Conservation (phyloP, 768 basidiomycete species). For the Russula olivacea region DNA sequence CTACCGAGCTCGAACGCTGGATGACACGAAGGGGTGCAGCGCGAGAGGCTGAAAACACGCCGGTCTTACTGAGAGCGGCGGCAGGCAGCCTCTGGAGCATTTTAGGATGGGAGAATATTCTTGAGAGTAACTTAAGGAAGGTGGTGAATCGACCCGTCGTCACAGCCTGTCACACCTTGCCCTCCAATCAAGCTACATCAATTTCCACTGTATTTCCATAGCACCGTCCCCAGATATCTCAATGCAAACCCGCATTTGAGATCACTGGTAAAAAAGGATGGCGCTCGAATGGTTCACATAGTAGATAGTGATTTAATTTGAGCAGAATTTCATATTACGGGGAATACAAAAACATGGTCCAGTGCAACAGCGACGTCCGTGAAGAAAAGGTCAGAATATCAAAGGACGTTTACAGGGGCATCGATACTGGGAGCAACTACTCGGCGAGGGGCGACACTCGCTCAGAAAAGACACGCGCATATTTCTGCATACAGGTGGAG, state of each 20-base stretch:
- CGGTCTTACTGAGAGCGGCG: constrained; percentile 59
- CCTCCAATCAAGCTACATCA: constrained; percentile 2
- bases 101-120: constrained; percentile 43
- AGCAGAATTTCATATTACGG: neutral
- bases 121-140: constrained; percentile 35
- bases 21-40: constrained; percentile 38
- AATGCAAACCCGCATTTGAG: no score
- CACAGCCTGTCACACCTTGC: constrained; percentile 27
- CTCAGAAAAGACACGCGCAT: constrained; percentile 66
- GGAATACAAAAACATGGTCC: neutral
- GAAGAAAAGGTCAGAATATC: neutral
- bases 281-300: neutral
- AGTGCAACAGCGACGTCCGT: neutral
- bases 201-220: neutral
- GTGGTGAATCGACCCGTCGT: constrained; percentile 36
- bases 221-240: no score
- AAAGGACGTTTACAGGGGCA: constrained; percentile 8
- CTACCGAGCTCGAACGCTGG: constrained; percentile 48
- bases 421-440: neutral
- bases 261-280: no score
- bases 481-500: constrained; percentile 42
- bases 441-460: neutral
- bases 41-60: constrained; percentile 42
- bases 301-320: neutral
- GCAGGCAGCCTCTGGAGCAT: constrained; percentile 81